Conservation (phyloP, 1,284 basidiomycete species). For the Mycosarcoma mackinlayi region DNA sequence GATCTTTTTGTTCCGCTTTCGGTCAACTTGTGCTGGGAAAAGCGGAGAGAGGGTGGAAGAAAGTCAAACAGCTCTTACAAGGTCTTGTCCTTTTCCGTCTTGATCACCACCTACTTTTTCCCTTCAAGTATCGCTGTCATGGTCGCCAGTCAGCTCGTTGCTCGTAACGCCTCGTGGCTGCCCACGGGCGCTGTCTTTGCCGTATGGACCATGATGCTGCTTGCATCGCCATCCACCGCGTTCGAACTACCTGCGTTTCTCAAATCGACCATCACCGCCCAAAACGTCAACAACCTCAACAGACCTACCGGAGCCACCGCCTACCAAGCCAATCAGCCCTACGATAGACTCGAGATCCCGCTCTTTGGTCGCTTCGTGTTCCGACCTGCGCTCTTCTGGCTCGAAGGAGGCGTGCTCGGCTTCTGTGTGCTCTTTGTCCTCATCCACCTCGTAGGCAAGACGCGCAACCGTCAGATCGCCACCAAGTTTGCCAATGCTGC, state of each 20-base stretch:
- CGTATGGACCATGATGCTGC: conserved; percentile 40
- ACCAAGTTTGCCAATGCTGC: conserved; percentile 40
- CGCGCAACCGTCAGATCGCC: conserved; percentile 50
- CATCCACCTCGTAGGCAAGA: conserved; percentile 52
- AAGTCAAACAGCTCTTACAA: neutral
- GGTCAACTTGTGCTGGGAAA: conserved; percentile 5
- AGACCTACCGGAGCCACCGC: conserved; percentile 37
- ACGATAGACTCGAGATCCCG: conserved; percentile 39
- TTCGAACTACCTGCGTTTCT: conserved; percentile 43
- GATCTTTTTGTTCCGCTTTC: conserved; percentile 26
- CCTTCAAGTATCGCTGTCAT: conserved; percentile 4
- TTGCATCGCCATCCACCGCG: conserved; percentile 33
- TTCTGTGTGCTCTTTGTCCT: conserved; percentile 52
- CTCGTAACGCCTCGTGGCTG: conserved; percentile 3
- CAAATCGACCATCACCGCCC: neutral
- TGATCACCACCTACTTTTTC: conserved; percentile 1
- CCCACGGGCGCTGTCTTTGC: conserved; percentile 41
- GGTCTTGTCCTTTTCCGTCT: neutral
- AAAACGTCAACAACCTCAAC: conserved; percentile 13
- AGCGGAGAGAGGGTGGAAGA: conserved; percentile 2
- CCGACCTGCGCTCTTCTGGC: conserved; percentile 50
- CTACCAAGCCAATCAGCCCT: conserved; percentile 43
- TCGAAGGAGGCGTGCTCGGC: conserved; percentile 50
- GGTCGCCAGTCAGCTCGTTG: conserved; percentile 11
- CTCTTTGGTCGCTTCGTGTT: conserved; percentile 44